Percentiles rank a stretch among this genome's conserved stretches.
Evolutionary conservation across 768 basidiomycete species (phyloP).

Genomic region (Tylopilus cervinicoccineus): DNA sequence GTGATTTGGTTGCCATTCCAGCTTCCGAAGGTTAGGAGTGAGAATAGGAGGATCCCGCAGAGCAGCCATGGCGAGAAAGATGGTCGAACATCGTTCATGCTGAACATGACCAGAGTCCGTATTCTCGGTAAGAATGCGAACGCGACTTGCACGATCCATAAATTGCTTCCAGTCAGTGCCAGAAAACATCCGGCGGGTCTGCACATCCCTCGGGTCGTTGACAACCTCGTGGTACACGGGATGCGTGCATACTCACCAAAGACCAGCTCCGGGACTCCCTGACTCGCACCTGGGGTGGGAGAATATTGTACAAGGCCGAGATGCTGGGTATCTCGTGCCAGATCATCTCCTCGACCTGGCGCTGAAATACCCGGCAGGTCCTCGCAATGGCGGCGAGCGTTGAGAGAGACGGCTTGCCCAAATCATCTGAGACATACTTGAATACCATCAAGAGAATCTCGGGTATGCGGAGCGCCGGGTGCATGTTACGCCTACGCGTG

Average conservation of each 20-base stretch:
- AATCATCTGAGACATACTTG: conserved; percentile 13
- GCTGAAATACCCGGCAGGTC: conserved; percentile 22
- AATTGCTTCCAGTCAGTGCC: conserved; percentile 18
- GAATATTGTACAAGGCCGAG: conserved; percentile 12
- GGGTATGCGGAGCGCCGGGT: conserved; percentile 15
- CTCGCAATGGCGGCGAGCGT: conserved; percentile 26
- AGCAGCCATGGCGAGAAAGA: conserved; percentile 16
- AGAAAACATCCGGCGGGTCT: conserved; percentile 19
- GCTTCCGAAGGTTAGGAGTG: conserved; percentile 21
- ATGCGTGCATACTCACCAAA: conserved; percentile 11
- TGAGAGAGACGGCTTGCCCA: conserved; percentile 12
- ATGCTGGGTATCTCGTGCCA: conserved; percentile 16
- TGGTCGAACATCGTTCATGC: neutral
- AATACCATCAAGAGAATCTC: conserved; percentile 24
- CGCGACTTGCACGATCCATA: conserved; percentile 13
- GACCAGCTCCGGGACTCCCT: conserved; percentile 15
- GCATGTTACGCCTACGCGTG: conserved; percentile 9
- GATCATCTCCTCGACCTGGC: conserved; percentile 19
- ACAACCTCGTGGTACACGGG: neutral
- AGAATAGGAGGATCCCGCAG: conserved; percentile 17
- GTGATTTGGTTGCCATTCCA: conserved; percentile 15
- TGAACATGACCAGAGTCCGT: neutral
- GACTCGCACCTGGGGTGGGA: conserved; percentile 14
- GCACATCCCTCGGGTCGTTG: neutral
- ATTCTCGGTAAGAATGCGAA: conserved; percentile 13